Percentiles rank a stretch among this genome's conserved stretches.
Evolutionary conservation across 176 grass and related monocot species (phyloP).

Genomic region (Poa annua): DNA sequence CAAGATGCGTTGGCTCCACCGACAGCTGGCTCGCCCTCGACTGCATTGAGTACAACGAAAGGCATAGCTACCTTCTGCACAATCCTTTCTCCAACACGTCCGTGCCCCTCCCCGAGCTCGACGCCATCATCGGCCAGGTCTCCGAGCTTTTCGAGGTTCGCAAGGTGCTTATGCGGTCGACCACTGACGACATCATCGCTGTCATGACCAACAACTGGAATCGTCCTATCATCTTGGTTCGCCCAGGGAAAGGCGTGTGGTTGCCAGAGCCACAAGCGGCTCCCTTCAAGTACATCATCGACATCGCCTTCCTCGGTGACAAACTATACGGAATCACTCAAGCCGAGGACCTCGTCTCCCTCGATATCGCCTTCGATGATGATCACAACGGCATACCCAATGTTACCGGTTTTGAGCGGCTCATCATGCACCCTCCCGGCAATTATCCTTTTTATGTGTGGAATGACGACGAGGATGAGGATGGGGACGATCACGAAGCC

Average conservation of each 20-base stretch:
- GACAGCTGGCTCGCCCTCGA: background rate
- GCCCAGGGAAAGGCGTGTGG: background rate
- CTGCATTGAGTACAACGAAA: background rate
- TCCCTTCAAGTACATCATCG: background rate
- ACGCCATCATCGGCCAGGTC: background rate
- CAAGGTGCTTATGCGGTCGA: background rate
- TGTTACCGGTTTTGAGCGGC: background rate
- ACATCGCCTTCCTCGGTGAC: background rate
- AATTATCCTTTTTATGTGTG: background rate
- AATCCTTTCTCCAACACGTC: background rate
- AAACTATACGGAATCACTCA: background rate
- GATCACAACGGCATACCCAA: background rate
- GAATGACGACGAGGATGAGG: background rate
- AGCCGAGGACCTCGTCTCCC: background rate
- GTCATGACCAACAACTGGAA: background rate
- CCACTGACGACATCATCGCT: background rate
- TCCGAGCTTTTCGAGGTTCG: background rate
- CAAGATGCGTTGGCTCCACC: background rate
- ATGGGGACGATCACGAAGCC: background rate
- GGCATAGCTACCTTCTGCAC: background rate
- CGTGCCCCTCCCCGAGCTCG: background rate
- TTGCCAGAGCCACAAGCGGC: background rate
- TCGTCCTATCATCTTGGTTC: background rate
- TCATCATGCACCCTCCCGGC: background rate
- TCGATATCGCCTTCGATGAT: background rate